Conservation (phyloP, 768 basidiomycete species). For the Leccinum boreale region DNA sequence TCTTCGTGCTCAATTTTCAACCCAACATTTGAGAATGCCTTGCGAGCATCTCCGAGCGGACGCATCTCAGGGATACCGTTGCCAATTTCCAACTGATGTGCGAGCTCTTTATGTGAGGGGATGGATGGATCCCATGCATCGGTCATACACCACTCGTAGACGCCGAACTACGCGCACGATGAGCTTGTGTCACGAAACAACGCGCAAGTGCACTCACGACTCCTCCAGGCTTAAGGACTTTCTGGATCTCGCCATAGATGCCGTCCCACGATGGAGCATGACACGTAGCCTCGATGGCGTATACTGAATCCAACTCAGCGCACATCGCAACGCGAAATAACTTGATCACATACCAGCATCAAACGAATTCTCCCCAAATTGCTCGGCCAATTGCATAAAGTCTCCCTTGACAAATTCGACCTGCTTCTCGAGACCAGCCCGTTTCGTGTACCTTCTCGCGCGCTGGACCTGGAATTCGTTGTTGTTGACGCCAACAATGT, state of each 20-base stretch:
- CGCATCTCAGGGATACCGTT: conserved; percentile 99
- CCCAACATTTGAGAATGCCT: conserved; percentile 80
- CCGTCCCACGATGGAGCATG: conserved; percentile 97
- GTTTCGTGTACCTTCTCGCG: conserved; percentile 79
- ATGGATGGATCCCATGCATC: conserved; percentile 86
- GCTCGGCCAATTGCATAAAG: conserved; percentile 91
- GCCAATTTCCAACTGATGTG: conserved; percentile 89
- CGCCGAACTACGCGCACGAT: conserved; percentile 66
- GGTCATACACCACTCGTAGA: conserved; percentile 99
- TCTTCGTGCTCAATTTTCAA: conserved; percentile 89
- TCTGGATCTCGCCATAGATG: conserved; percentile 89
- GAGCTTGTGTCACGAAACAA: background rate
- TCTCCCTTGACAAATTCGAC: conserved; percentile 88
- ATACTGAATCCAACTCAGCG: conserved; percentile 49
- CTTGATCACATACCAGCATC: conserved; percentile 72
- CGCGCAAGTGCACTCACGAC: conserved; percentile 54
- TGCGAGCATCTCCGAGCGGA: conserved; percentile 59
- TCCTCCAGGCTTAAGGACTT: conserved; percentile 95
- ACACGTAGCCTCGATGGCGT: conserved; percentile 96
- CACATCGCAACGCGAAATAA: background rate
- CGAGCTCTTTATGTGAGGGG: conserved; percentile 85
- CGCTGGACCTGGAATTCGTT: conserved; percentile 92
- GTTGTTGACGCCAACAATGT: conserved; percentile 89
- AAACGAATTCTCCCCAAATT: conserved; percentile 90
- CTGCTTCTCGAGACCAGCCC: conserved; percentile 70